Percentiles rank a stretch among this genome's conserved stretches.
Conservation (phyloP, 306 rosid species). For the Begonia loranthoides region DNA sequence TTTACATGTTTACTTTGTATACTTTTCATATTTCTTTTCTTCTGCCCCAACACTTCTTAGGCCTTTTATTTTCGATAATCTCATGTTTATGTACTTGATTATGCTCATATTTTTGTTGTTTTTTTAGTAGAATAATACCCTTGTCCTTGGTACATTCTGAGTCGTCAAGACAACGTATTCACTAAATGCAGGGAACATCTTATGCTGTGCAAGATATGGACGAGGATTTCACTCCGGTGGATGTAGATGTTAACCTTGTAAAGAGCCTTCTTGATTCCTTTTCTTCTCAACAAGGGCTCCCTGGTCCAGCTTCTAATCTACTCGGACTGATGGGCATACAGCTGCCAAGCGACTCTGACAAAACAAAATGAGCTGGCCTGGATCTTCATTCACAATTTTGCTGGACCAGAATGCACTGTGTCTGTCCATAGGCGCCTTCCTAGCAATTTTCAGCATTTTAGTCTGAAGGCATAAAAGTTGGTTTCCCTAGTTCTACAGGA, state of each 20-base stretch:
- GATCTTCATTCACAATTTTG: neutral
- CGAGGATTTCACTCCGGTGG: slow-evolving; percentile 73
- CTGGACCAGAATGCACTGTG: no score
- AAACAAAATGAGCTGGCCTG: slow-evolving; percentile 32
- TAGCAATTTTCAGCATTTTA: no score
- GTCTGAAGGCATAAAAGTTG: no score
- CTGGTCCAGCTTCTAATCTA: slow-evolving; percentile 96
- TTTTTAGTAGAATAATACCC: neutral
- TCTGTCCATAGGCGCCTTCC: no score
- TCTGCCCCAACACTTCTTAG: neutral
- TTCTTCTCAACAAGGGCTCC: slow-evolving; percentile 93
- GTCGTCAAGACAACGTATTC: neutral
- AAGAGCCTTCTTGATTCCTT: slow-evolving; percentile 87
- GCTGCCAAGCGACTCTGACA: slow-evolving; percentile 55
- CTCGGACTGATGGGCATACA: slow-evolving; percentile 90
- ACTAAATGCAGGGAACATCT: slow-evolving; percentile 53
- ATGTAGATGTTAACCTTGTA: slow-evolving; percentile 86
- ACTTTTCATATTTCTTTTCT: neutral
- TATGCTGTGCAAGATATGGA: slow-evolving; percentile 47
- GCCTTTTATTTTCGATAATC: neutral
- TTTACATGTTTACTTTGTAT: neutral
- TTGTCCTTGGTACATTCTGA: neutral
- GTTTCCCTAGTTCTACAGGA: no score
- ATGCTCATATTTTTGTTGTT: no score
- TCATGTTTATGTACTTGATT: neutral